Evolutionary conservation across 106 monocot species (phyloP).

Genomic region (Dendrobium nobile): DNA sequence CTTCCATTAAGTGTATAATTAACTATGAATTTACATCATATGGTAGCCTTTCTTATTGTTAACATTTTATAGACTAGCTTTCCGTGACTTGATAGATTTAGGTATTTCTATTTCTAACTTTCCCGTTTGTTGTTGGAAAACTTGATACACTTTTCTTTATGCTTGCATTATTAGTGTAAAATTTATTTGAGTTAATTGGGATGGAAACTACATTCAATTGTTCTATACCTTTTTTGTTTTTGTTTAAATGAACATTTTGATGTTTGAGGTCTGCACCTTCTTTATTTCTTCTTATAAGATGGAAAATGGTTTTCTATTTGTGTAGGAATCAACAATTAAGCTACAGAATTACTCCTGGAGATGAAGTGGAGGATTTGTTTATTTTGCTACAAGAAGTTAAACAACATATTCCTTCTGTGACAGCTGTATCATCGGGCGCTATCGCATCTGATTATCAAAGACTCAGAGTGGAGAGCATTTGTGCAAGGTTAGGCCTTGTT

Average conservation of each 20-base stretch:
- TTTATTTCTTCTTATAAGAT: background rate
- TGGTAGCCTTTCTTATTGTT: background rate
- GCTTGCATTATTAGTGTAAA: background rate
- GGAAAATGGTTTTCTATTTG: slow-evolving; percentile 3
- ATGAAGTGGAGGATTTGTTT: slow-evolving; percentile 98
- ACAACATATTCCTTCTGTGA: slow-evolving; percentile 61
- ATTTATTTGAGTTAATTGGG: background rate
- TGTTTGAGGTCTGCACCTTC: background rate
- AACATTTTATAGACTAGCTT: background rate
- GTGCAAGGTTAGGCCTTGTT: slow-evolving; percentile 90
- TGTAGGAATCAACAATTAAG: slow-evolving; percentile 65
- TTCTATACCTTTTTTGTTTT: background rate
- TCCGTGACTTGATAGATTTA: background rate
- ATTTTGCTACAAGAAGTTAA: slow-evolving; percentile 76
- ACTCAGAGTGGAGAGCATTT: slow-evolving; percentile 92
- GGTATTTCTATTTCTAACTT: background rate
- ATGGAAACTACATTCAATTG: background rate
- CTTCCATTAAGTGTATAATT: too few species aligned
- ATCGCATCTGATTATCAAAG: slow-evolving; percentile 99
- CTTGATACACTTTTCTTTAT: background rate
- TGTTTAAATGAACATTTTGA: background rate
- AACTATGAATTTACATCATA: background rate
- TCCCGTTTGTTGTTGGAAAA: background rate
- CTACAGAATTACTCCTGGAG: slow-evolving; percentile 60
- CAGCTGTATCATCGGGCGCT: slow-evolving; percentile 92